These are phyloP conservation scores for Emergomyces orientalis DNA, from an alignment of 2,329 filamentous ascomycete species.

Conservation along the genomic window DNA sequence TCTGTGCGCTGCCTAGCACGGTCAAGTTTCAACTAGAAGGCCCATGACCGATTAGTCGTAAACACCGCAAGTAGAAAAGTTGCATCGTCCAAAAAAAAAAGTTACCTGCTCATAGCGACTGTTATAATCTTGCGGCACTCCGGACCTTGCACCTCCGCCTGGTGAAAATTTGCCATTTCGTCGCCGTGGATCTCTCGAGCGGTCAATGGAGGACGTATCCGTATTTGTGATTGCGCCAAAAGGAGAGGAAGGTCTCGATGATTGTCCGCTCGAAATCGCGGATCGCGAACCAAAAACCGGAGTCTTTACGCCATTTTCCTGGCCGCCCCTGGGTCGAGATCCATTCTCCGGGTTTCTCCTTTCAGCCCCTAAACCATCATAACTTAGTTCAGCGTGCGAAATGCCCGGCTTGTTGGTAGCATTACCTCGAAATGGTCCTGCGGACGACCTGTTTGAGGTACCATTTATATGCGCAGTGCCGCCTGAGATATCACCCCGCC, in stretches of 20 bases:
- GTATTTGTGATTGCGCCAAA: not conserved
- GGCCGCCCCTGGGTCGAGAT: not conserved
- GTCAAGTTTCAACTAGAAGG: slow-evolving; percentile 39
- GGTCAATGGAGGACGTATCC: slow-evolving; percentile 11
- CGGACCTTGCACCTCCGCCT: not conserved
- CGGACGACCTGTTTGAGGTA: not conserved
- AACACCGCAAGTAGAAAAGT: not conserved
- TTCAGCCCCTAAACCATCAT: not conserved
- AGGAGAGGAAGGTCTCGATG: slow-evolving; percentile 1
- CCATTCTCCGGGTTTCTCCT: not conserved
- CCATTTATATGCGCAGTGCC: not conserved
- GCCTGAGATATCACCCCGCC: slow-evolving; percentile 1
- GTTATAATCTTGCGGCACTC: slow-evolving; percentile 11
- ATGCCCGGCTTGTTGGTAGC: not conserved
- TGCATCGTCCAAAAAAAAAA: not conserved
- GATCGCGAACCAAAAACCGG: not conserved
- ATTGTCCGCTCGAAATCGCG: not conserved
- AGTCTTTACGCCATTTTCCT: not conserved
- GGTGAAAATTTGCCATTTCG: not conserved
- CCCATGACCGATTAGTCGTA: slow-evolving; percentile 13
- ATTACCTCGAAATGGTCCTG: slow-evolving; percentile 5
- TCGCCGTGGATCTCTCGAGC: slow-evolving; percentile 15
- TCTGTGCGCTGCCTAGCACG: slow-evolving; percentile 42
- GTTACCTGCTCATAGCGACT: slow-evolving; percentile 18
- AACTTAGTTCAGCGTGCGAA: not conserved